Base-by-base conservation (phyloP, 139 green algal species). In the Chlorella sp. region DNA sequence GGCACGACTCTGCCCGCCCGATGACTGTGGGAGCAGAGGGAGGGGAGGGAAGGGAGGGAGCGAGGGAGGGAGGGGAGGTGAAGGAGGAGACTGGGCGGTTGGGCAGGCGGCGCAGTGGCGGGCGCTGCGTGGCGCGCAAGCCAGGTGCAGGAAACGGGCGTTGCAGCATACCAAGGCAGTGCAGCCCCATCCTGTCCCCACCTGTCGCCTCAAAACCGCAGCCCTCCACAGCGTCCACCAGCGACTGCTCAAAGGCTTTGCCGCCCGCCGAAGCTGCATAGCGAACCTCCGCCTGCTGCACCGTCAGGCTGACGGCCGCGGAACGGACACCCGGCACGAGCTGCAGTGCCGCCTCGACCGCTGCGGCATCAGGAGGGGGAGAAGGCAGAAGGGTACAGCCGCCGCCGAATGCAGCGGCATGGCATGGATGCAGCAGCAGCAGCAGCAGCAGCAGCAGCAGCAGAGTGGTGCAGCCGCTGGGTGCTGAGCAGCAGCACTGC, bases 211-310 rank as follows among this genome's bases (percentile, higher is more conserved):
- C 88, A 71, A 96, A 98, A 4, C 95, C 95, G 44, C 87, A 87
- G 65, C 94, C 92, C 70, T 96, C 90, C 13, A 98, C 85, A 7
- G 90, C 87, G 9, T 74, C 81, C 32, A 94, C 74, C 60, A 96
- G 69, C 34, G 84, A 86, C 41, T 82, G 60, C 36, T 68, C 41
- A 56, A 83, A 30, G 57, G 15, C 91, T 76, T 28, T 89, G 82
- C 47, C 88, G 89, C 78, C 32, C 86, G 44, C 23, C 90, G 44
- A 2, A 63, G 75, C n/a, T 95, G 70, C 11, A 17, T 82, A 82
- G 60, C 51, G 64, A 41, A 97, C 89, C 75, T 95, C 90, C 13
- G 94, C 94, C 39, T 90, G 87, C 13, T 89, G 79, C 5, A 90
- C 87, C 15, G 94, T 64, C 30, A 97, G 65, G 72, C 91, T 93